These are phyloP conservation scores for Gilbertella persicaria DNA, from an alignment of 371 early-diverging fungal genomes.

Conservation along the genomic window DNA sequence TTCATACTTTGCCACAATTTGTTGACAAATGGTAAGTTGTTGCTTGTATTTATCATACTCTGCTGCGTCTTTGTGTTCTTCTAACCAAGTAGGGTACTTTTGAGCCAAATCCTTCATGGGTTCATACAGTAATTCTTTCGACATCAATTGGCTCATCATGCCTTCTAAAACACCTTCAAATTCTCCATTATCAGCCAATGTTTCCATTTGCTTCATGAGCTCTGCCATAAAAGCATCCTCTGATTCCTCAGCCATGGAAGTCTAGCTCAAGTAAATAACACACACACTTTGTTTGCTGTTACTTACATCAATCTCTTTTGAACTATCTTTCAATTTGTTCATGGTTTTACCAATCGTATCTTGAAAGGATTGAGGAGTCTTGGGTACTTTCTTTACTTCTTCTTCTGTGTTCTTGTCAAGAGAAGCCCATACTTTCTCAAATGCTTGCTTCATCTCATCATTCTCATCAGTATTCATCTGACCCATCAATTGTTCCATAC, in stretches of 20 bases:
- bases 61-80: slow-evolving; percentile 69
- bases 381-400: slow-evolving; percentile 14
- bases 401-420: slow-evolving; percentile 36
- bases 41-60: slow-evolving; percentile 75
- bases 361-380: slow-evolving; percentile 59
- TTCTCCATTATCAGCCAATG: slow-evolving; percentile 73
- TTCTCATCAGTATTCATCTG: slow-evolving; percentile 46
- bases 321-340: slow-evolving; percentile 83
- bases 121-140: slow-evolving; percentile 90
- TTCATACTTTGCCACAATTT: slow-evolving; percentile 82
- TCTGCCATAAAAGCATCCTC: slow-evolving; percentile 83
- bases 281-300: background rate
- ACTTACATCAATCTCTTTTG: slow-evolving; percentile 78
- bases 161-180: slow-evolving; percentile 86
- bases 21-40: slow-evolving; percentile 71
- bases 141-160: slow-evolving; percentile 90
- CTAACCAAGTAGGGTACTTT: slow-evolving; percentile 87
- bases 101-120: slow-evolving; percentile 85
- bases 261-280: no score
- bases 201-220: slow-evolving; percentile 90
- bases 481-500: slow-evolving; percentile 77
- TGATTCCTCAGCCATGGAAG: slow-evolving; percentile 61
- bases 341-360: slow-evolving; percentile 83
- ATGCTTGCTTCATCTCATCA: slow-evolving; percentile 59
- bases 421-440: slow-evolving; percentile 64